Conservation (phyloP, 1,284 basidiomycete genomes). For the Trametes sp. region DNA sequence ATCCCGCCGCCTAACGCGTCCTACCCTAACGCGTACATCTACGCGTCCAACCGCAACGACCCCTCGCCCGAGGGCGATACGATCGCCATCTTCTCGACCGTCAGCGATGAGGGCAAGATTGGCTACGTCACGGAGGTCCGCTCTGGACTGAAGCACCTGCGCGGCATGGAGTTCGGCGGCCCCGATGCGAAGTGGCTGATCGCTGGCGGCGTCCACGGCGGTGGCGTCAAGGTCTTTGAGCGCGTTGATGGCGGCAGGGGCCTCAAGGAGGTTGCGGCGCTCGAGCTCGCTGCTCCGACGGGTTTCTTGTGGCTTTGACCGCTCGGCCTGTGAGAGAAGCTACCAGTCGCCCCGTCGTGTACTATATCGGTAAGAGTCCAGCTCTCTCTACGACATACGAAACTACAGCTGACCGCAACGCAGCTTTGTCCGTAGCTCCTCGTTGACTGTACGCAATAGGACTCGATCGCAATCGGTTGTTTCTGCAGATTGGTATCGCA, state of each 20-base stretch:
- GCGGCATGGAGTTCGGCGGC: conserved; percentile 48
- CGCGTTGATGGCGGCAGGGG: conserved; percentile 44
- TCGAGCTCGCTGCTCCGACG: conserved; percentile 42
- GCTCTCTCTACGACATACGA: no score
- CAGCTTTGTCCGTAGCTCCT: no score
- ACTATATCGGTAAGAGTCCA: no score
- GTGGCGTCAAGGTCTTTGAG: conserved; percentile 46
- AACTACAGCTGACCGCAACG: no score
- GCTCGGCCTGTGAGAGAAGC: neutral
- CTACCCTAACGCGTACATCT: conserved; percentile 65
- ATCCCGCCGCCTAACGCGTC: conserved; percentile 55
- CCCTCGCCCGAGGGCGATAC: conserved; percentile 62
- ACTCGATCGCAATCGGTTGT: no score
- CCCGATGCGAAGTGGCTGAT: conserved; percentile 44
- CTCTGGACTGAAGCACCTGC: conserved; percentile 46
- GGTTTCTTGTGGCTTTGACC: conserved; percentile 43
- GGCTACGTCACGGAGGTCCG: conserved; percentile 43
- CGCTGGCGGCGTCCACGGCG: conserved; percentile 43
- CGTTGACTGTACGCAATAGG: no score
- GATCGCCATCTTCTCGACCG: conserved; percentile 60
- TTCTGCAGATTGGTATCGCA: no score
- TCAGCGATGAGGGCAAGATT: conserved; percentile 33
- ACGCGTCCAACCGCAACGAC: conserved; percentile 74
- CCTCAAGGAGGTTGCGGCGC: conserved; percentile 42
- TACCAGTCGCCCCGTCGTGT: no score